phyloP scores from a whole-genome alignment of 495 filamentous ascomycete genomes.

The Hapsidospora chrysogenum region DNA sequence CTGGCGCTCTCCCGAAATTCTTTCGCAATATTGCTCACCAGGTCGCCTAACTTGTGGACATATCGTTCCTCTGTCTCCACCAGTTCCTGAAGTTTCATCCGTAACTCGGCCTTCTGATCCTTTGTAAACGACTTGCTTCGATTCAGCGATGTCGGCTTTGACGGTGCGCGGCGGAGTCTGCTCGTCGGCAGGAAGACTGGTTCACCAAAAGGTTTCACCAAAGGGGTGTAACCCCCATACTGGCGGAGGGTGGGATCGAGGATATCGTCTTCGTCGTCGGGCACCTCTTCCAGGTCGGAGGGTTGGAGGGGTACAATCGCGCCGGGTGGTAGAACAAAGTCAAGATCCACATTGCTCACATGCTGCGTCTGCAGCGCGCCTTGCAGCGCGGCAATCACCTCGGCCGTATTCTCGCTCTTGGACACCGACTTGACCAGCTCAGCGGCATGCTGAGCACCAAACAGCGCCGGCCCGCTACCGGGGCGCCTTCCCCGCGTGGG shows the following conservation, averaged over 20 bases:
- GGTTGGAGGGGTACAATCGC: slow-evolving; percentile 44
- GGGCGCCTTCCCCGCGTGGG: slow-evolving; percentile 30
- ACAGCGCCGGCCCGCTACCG: slow-evolving; percentile 47
- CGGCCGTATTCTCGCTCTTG: slow-evolving; percentile 53
- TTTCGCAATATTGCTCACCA: slow-evolving; percentile 57
- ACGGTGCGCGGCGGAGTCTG: slow-evolving; percentile 72
- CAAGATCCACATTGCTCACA: slow-evolving; percentile 70
- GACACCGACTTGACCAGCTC: slow-evolving; percentile 72
- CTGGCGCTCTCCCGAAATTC: slow-evolving; percentile 57
- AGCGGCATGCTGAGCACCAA: slow-evolving; percentile 85
- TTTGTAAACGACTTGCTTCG: slow-evolving; percentile 55
- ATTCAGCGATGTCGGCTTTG: slow-evolving; percentile 63
- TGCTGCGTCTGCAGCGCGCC: slow-evolving; percentile 59
- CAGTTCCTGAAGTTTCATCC: slow-evolving; percentile 80
- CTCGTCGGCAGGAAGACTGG: slow-evolving; percentile 77
- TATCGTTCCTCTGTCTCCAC: slow-evolving; percentile 91
- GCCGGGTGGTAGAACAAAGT: slow-evolving; percentile 66
- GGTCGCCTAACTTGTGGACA: slow-evolving; percentile 64
- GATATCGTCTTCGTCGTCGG: slow-evolving; percentile 42
- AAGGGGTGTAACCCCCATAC: slow-evolving; percentile 55
- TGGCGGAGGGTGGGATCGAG: slow-evolving; percentile 41
- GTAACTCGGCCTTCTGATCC: slow-evolving; percentile 66
- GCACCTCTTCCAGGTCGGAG: slow-evolving; percentile 30
- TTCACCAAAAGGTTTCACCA: slow-evolving; percentile 65
- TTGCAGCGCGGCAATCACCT: slow-evolving; percentile 54